Evolutionary conservation across 345 rosid genomes (phyloP).

Genomic region (Populus simonii): DNA sequence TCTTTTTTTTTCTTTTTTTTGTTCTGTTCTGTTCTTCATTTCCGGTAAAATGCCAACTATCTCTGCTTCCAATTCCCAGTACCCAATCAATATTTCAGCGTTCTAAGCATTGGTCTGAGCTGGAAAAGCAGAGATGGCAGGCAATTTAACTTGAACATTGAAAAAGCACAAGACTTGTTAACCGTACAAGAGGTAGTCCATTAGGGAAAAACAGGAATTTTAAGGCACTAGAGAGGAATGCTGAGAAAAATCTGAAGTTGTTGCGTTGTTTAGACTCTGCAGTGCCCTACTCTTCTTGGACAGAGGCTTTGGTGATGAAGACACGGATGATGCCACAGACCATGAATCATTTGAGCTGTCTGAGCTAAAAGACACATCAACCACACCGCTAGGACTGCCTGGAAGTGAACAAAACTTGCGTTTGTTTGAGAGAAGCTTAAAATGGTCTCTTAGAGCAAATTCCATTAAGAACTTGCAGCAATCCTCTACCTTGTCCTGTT

Average conservation of each 20-base stretch:
- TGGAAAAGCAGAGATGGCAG: slow-evolving; percentile 51
- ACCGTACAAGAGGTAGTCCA: slow-evolving; percentile 24
- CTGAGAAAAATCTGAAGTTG: slow-evolving; percentile 27
- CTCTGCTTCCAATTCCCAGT: slow-evolving; percentile 37
- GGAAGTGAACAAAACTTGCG: slow-evolving; percentile 61
- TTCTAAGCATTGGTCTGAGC: background rate
- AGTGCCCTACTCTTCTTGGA: slow-evolving; percentile 43
- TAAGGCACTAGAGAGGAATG: slow-evolving; percentile 36
- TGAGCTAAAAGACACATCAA: slow-evolving; percentile 55
- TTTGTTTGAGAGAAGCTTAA: slow-evolving; percentile 34
- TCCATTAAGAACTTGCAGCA: slow-evolving; percentile 55
- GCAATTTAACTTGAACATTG: slow-evolving; percentile 47
- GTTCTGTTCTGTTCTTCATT: background rate
- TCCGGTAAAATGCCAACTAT: slow-evolving; percentile 62
- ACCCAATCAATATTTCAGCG: background rate
- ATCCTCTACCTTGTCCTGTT: slow-evolving; percentile 56
- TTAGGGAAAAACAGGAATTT: background rate
- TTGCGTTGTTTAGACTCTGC: slow-evolving; percentile 20
- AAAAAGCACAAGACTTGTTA: slow-evolving; percentile 9
- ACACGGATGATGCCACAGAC: slow-evolving; percentile 43
- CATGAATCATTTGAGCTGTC: slow-evolving; percentile 55
- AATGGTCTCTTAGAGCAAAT: slow-evolving; percentile 19
- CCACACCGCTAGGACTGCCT: slow-evolving; percentile 64
- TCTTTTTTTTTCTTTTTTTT: slow-evolving; percentile 14
- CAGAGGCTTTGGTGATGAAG: slow-evolving; percentile 58